Conservation (phyloP, 768 basidiomycete species). For the Suillus variegatus region DNA sequence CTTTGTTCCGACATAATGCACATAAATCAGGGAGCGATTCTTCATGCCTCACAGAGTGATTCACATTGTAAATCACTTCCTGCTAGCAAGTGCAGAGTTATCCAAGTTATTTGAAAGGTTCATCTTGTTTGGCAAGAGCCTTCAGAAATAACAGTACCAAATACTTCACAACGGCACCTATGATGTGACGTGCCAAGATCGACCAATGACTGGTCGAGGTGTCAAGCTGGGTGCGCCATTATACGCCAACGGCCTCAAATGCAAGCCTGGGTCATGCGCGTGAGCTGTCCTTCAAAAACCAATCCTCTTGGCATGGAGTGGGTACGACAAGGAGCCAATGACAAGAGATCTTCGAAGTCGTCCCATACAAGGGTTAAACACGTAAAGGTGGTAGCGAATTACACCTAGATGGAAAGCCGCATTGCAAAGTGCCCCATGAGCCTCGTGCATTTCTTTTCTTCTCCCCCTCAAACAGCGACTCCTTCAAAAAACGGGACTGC, state of each 20-base stretch:
- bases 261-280: background rate
- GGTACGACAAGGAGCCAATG: too few relatives aligned
- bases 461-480: constrained; percentile 2
- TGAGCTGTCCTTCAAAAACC: background rate
- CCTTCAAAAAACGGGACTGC: background rate
- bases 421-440: background rate
- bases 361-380: background rate
- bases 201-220: too few relatives aligned
- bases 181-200: too few relatives aligned
- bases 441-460: constrained; percentile 4
- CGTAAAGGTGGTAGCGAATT: constrained; percentile 11
- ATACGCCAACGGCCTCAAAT: background rate
- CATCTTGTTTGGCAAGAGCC: background rate
- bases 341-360: background rate
- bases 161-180: background rate
- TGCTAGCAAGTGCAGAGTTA: too few relatives aligned
- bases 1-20: background rate
- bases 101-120: background rate
- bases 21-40: background rate
- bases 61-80: too few relatives aligned
- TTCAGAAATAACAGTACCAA: background rate
- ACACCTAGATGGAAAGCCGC: background rate
- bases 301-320: too few relatives aligned
- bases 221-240: background rate
- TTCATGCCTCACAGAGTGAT: background rate